Evolutionary conservation across 495 filamentous ascomycete species (phyloP), one percentile per base, ranked within the genome.

Genomic region (Aspergillus campestris): DNA sequence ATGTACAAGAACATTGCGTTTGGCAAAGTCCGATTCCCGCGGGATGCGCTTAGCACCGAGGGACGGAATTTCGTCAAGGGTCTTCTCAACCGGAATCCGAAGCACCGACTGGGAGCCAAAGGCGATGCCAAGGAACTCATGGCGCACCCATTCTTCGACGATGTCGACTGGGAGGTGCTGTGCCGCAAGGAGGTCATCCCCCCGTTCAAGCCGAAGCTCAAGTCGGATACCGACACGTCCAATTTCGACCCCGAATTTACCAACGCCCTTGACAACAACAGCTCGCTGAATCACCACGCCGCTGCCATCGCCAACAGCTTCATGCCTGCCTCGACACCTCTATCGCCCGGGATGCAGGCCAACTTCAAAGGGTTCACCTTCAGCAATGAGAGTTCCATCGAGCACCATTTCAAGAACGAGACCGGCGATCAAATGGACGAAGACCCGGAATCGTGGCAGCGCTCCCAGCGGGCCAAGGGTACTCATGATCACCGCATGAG

Each of bases 1-100:
- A 98, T 98, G 92, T 98, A 98, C 68, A 98, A 97, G 72, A 98
- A 98, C 69, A 98, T 98, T 48, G 94, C 91, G 0, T 97, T 97
- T 60, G 92, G 92, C 55, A 98, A 98, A 57, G 92, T 98, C 31
- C 78, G 91, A 48, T 98, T 98, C 67, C 92, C 92, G 11, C 80
- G 89, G 45, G 92, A 98, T 59, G 94, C 92, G 0, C 71, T 98
- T 28, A 94, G 87, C 49, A 82, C 86, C 13, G 92, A 98, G 63
- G 92, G 92, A 34, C 78, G 92, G 38, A 97, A 95, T 60, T 97
- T 98, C 52, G 92, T 98, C 56, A 98, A 98, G 70, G 92, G 92
- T 24, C 71, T 98, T 42, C 79, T 98, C 11, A 98, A 98, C 67
- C 82, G 92, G 50, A 98, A 98, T 57, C 94, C 92, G 39, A 92